phyloP scores from a whole-genome alignment of 108 stramenopile species.

The Hondaea fermentalgiana region DNA sequence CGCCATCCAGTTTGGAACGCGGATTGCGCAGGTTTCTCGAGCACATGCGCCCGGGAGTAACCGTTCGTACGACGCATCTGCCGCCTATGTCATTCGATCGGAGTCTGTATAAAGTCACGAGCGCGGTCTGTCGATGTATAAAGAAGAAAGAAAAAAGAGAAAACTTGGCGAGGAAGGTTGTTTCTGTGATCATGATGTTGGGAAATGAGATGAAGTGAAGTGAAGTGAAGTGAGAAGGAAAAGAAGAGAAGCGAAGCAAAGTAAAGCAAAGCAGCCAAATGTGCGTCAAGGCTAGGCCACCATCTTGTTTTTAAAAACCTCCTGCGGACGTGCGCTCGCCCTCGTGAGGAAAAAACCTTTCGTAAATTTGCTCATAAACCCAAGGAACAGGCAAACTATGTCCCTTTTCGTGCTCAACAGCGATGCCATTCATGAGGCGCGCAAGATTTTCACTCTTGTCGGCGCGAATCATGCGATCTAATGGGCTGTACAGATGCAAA shows the following conservation, averaged over 20 bases:
- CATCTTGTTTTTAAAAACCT: too few species aligned
- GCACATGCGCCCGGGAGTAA: conserved; percentile 69
- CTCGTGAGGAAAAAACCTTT: neutral
- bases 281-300: too few species aligned
- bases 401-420: neutral
- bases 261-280: too few species aligned
- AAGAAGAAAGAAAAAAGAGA: too few species aligned
- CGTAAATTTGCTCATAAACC: neutral
- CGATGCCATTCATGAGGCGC: neutral
- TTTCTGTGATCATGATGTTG: too few species aligned
- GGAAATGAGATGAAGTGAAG: too few species aligned
- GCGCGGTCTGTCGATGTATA: too few species aligned
- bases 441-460: neutral
- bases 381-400: neutral
- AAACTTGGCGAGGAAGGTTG: too few species aligned
- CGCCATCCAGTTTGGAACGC: conserved; percentile 88
- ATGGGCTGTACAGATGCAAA: neutral
- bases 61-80: conserved; percentile 38
- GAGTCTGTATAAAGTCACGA: too few species aligned
- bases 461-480: neutral
- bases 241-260: too few species aligned
- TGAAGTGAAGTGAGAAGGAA: too few species aligned
- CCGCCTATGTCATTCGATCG: neutral
- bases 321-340: too few species aligned
- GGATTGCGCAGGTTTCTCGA: conserved; percentile 72